Evolutionary conservation across 345 rosid species (phyloP).

Genomic region (Noccaea bulbosa): DNA sequence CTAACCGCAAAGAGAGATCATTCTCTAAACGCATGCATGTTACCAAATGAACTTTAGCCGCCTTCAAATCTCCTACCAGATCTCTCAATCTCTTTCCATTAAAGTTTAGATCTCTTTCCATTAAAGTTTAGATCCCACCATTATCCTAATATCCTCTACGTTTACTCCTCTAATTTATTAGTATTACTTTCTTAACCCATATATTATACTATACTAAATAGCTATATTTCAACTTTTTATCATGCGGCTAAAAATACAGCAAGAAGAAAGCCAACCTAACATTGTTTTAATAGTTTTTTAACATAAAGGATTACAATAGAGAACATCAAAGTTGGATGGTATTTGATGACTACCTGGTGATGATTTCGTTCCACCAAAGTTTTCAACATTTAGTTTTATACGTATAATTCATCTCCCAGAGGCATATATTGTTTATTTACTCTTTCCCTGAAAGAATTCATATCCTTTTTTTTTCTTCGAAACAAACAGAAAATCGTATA

Average conservation of each 20-base stretch:
- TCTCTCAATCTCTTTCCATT: slow-evolving; percentile 23
- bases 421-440: not conserved
- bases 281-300: not conserved
- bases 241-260: slow-evolving; percentile 31
- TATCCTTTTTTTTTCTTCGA: not conserved
- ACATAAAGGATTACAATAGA: slow-evolving; percentile 4
- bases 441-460: not conserved
- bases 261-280: slow-evolving; percentile 31
- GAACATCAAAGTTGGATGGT: slow-evolving; percentile 15
- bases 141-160: slow-evolving; percentile 36
- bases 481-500: slow-evolving; percentile 3
- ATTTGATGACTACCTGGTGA: slow-evolving; percentile 4
- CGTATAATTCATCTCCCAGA: not conserved
- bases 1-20: slow-evolving; percentile 32
- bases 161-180: slow-evolving; percentile 34
- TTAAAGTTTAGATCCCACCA: slow-evolving; percentile 34
- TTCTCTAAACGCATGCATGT: slow-evolving; percentile 32
- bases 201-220: slow-evolving; percentile 5
- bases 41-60: slow-evolving; percentile 41
- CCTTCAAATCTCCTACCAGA: slow-evolving; percentile 43
- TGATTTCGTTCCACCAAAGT: not conserved
- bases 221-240: slow-evolving; percentile 27
- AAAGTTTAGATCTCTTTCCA: slow-evolving; percentile 32
- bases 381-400: not conserved
- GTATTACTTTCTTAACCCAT: slow-evolving; percentile 25